Conservation (phyloP, 73 alveolate genomes). For the Paramecium sonneborni region DNA sequence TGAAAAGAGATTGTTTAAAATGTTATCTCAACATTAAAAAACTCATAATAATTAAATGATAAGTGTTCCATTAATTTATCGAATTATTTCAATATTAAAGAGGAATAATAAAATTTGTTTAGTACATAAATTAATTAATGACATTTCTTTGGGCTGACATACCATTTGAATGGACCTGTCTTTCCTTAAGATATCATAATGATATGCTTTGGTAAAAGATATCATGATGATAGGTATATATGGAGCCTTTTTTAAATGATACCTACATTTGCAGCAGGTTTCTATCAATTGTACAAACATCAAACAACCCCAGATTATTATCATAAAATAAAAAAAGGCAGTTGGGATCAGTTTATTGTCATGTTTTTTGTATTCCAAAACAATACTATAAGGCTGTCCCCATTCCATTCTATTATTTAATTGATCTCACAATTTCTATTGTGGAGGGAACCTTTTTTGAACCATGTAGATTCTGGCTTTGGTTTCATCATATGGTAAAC, state of each 20-base stretch:
- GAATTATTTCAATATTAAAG: not conserved
- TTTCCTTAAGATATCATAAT: not conserved
- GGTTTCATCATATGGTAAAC: constrained; percentile 7
- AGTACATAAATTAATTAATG: not conserved
- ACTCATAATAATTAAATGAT: not conserved
- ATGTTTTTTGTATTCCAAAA: not conserved
- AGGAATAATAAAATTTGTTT: not conserved
- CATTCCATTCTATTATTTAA: not conserved
- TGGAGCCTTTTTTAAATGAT: not conserved
- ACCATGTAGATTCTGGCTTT: constrained; percentile 1
- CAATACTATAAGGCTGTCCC: not conserved
- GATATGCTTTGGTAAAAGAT: not conserved
- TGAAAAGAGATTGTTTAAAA: not conserved
- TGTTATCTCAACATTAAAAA: not conserved
- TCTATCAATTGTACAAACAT: not conserved
- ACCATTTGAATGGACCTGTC: not conserved
- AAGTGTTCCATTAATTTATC: not conserved
- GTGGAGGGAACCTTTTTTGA: not conserved
- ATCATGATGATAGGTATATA: not conserved
- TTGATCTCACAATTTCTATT: not conserved
- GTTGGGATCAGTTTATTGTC: not conserved
- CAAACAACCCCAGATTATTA: not conserved
- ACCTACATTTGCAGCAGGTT: not conserved
- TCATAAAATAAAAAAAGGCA: not conserved
- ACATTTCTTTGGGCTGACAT: constrained; percentile 11